Base-by-base conservation (phyloP, 345 rosid species). In the Gossypium mustelinum region DNA sequence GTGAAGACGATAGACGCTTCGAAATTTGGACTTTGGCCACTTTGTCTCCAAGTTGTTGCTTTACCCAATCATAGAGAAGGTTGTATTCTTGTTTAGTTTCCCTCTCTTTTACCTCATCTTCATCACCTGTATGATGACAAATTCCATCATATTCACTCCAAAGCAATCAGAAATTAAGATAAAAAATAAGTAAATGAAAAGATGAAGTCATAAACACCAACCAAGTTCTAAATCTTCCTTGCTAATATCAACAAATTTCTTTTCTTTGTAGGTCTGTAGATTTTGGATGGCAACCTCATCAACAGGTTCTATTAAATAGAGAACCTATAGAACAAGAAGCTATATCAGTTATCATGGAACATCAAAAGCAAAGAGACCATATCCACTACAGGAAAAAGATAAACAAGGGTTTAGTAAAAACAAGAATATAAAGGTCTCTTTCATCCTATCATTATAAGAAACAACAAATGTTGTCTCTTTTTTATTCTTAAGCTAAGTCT, bases 211-310 rank as follows among this genome's bases (percentile, higher is more conserved):
- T 51, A 41, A 61, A 50, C 25, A 77, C 92, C 81, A 55, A 93
- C 99, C 99, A 20, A 96, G 84, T 80, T 96, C 99, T 34, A 93
- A 81, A 82, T 96, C 99, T 86, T 96, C 98, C 83, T 96, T 96
- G 86, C 99, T 96, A 76, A 96, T 93, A 84, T 96, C 99, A 82
- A 93, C 95, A 66, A 96, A 93, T 75, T 93, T 96, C 89, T 96
- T 96, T 76, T 96, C 99, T 68, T 93, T 96, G 94, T 88, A 96
- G 50, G 97, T 89, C 79, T 93, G 94, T 75, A 93, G 83, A 82
- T 93, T 96, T 86, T 93, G 97, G 80, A 96, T 92, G 24, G 99
- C 97, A 78, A 96, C 94, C 81, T 96, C 99, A 83, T 96, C 99
- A 4, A 93, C 93, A 20, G 99, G 98, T 79, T 96, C 99, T 60